These are phyloP conservation scores for Scleroderma citrinum DNA, from an alignment of 768 basidiomycete genomes.

Conservation along the genomic window DNA sequence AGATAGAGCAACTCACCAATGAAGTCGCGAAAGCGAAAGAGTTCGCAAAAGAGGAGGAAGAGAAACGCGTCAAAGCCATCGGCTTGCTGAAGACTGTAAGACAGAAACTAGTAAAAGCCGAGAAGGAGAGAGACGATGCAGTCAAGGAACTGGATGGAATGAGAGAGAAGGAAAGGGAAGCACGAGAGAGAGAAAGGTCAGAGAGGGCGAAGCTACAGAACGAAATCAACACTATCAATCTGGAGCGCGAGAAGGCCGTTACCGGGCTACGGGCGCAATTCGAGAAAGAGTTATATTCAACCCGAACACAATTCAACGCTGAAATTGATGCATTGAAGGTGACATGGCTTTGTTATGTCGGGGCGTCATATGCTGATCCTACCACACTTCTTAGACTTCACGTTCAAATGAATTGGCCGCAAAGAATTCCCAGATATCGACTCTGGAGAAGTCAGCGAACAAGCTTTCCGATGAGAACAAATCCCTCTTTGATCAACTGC, in stretches of 20 bases:
- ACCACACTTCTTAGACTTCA: constrained; percentile 41
- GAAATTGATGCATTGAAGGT: constrained; percentile 76
- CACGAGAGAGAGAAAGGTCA: constrained; percentile 36
- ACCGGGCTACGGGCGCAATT: constrained; percentile 58
- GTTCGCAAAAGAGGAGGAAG: constrained; percentile 87
- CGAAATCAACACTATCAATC: constrained; percentile 56
- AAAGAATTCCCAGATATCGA: constrained; percentile 56
- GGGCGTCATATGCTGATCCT: background rate
- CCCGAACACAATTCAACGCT: constrained; percentile 70
- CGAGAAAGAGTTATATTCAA: constrained; percentile 62
- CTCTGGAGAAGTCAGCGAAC: constrained; percentile 67
- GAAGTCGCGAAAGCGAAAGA: constrained; percentile 60
- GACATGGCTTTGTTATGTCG: constrained; percentile 7
- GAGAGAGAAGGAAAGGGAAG: constrained; percentile 49
- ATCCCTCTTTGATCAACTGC: constrained; percentile 77
- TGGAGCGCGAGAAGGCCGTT: constrained; percentile 58
- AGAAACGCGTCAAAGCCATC: constrained; percentile 93
- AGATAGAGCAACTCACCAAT: constrained; percentile 51
- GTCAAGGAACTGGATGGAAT: constrained; percentile 47
- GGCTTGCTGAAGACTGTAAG: constrained; percentile 91
- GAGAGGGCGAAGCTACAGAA: constrained; percentile 51
- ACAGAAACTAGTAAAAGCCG: constrained; percentile 93
- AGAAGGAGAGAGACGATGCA: constrained; percentile 86
- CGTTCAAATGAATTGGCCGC: constrained; percentile 61
- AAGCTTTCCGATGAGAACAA: constrained; percentile 71